phyloP scores from a whole-genome alignment of 768 basidiomycete species.

The Amanita rubescens region DNA sequence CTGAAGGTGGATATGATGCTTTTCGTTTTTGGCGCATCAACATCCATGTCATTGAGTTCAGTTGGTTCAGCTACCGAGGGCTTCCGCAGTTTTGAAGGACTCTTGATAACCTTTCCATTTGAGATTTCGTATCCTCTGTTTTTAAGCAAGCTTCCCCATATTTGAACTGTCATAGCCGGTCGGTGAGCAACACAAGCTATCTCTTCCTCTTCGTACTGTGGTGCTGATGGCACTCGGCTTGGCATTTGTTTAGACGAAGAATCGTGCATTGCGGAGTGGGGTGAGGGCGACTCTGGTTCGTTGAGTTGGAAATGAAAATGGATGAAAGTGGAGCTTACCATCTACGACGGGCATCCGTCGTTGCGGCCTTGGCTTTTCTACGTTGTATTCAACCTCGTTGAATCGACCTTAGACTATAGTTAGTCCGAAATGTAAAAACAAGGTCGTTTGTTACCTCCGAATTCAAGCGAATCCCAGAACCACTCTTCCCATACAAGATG shows the following conservation, averaged over 20 bases:
- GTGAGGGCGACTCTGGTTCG: slow-evolving; percentile 16
- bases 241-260: slow-evolving; percentile 10
- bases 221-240: slow-evolving; percentile 11
- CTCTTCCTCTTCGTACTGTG: slow-evolving; percentile 48
- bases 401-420: slow-evolving; percentile 41
- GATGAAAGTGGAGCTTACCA: slow-evolving; percentile 15
- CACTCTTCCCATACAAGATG: slow-evolving; percentile 90
- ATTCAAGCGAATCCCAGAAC: slow-evolving; percentile 89
- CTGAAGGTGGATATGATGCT: slow-evolving; percentile 55
- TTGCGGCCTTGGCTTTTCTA: slow-evolving; percentile 53
- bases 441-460: slow-evolving; percentile 41
- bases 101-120: slow-evolving; percentile 51
- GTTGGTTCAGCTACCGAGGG: slow-evolving; percentile 13
- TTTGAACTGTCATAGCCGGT: slow-evolving; percentile 53
- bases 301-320: slow-evolving; percentile 12
- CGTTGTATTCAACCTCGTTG: slow-evolving; percentile 53
- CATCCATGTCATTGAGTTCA: slow-evolving; percentile 8
- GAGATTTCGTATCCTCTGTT: slow-evolving; percentile 60
- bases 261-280: slow-evolving; percentile 16
- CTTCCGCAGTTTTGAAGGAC: slow-evolving; percentile 41
- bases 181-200: slow-evolving; percentile 45
- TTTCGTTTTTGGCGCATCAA: slow-evolving; percentile 7
- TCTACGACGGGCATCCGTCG: slow-evolving; percentile 29
- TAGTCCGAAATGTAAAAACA: not conserved
- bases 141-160: slow-evolving; percentile 66